These are phyloP conservation scores for Trichosanthes cucumerina DNA, from an alignment of 306 rosid species.

Conservation along the genomic window DNA sequence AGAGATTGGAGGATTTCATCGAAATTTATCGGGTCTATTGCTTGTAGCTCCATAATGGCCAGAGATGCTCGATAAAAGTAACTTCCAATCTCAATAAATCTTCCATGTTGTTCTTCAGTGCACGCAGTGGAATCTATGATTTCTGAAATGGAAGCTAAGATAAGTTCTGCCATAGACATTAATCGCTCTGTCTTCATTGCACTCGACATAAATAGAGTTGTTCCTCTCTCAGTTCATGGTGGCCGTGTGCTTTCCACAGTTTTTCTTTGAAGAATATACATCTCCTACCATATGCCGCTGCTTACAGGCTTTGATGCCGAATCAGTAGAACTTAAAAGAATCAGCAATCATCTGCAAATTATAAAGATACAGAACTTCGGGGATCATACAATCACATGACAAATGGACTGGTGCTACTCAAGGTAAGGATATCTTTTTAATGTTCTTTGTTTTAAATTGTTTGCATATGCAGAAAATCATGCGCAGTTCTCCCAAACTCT, in stretches of 20 bases:
- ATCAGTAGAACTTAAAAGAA: background rate
- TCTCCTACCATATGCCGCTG: background rate
- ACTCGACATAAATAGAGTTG: background rate
- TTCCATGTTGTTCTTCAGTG: conserved; percentile 18
- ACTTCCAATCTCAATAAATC: conserved; percentile 26
- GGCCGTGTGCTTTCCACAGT: background rate
- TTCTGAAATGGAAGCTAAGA: conserved; percentile 28
- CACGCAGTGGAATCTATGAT: conserved; percentile 15
- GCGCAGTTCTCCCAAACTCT: background rate
- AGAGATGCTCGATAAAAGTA: conserved; percentile 32
- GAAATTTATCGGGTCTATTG: conserved; percentile 21
- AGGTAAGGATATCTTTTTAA: background rate
- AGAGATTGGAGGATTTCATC: conserved; percentile 24
- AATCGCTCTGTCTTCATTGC: conserved; percentile 12
- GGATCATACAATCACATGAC: background rate
- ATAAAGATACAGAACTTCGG: background rate
- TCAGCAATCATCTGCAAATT: background rate
- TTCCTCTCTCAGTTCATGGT: background rate
- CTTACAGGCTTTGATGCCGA: background rate
- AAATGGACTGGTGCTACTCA: background rate
- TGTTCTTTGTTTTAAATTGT: background rate
- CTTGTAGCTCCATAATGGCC: conserved; percentile 25
- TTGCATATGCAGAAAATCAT: background rate
- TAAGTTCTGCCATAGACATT: conserved; percentile 15
- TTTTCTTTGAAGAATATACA: background rate